A percentile compares a stretch with the other conserved stretches of the same genome.
These are phyloP conservation scores for Pinus albicaulis DNA, from an alignment of 75 land plant genomes.

Conservation along the genomic window DNA sequence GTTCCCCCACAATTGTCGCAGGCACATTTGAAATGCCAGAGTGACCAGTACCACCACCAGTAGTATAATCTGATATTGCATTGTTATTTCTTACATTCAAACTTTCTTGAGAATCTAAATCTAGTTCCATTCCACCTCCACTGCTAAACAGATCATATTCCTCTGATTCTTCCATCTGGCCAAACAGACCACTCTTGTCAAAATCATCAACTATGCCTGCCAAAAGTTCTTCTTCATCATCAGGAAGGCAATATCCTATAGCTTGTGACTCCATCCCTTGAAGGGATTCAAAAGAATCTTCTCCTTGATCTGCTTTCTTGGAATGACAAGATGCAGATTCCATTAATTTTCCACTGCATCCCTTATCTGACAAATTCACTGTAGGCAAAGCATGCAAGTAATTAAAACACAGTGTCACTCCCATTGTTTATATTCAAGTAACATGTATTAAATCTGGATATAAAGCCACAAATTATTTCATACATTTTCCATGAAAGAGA, in stretches of 20 bases:
- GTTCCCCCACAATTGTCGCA: slow-evolving; percentile 83
- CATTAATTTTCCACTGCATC: neutral
- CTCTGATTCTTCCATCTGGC: slow-evolving; percentile 69
- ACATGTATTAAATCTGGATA: neutral
- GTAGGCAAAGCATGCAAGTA: neutral
- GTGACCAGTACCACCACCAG: slow-evolving; percentile 40
- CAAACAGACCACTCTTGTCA: slow-evolving; percentile 38
- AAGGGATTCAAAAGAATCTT: slow-evolving; percentile 24
- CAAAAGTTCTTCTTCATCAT: slow-evolving; percentile 87
- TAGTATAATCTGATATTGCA: slow-evolving; percentile 29
- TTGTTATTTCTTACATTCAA: slow-evolving; percentile 37
- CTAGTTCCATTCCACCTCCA: slow-evolving; percentile 90
- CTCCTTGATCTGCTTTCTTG: slow-evolving; percentile 3
- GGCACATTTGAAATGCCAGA: slow-evolving; percentile 52
- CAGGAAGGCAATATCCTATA: slow-evolving; percentile 77
- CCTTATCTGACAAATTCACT: slow-evolving; percentile 11
- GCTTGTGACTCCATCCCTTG: slow-evolving; percentile 47
- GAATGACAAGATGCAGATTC: neutral
- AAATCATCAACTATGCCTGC: slow-evolving; percentile 82
- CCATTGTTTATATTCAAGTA: neutral
- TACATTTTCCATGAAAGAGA: slow-evolving; percentile 16
- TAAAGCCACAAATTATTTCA: neutral
- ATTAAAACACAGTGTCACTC: neutral
- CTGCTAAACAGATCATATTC: slow-evolving; percentile 91
- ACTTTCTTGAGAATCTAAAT: slow-evolving; percentile 54